A percentile compares a stretch with the other conserved stretches of the same genome.
phyloP scores from a whole-genome alignment of 2,329 filamentous ascomycete species.

The Metarhizium rileyi region DNA sequence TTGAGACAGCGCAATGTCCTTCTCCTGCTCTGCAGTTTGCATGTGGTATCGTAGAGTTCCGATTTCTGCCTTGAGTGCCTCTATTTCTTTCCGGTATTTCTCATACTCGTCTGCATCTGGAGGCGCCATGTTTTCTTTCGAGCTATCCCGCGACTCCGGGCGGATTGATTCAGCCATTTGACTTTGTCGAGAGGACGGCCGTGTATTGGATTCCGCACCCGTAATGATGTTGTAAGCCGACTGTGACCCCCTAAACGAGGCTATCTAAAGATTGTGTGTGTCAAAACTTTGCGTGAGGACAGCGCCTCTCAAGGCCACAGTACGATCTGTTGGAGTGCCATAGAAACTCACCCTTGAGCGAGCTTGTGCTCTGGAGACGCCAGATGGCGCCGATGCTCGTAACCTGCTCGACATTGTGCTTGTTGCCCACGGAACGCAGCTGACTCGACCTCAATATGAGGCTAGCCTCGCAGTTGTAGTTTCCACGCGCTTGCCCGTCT shows the following conservation, averaged over 20 bases:
- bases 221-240: slow-evolving; percentile 51
- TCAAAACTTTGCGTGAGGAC: background rate
- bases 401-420: slow-evolving; percentile 22
- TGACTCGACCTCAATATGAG: slow-evolving; percentile 20
- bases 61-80: slow-evolving; percentile 81
- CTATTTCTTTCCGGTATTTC: slow-evolving; percentile 46
- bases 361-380: slow-evolving; percentile 26
- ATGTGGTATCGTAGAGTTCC: slow-evolving; percentile 83
- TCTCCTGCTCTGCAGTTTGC: slow-evolving; percentile 78
- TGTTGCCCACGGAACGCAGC: slow-evolving; percentile 19
- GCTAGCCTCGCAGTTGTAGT: slow-evolving; percentile 24
- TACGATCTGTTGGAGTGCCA: background rate
- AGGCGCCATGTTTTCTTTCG: slow-evolving; percentile 50
- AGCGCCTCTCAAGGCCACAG: background rate
- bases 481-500: background rate
- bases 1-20: slow-evolving; percentile 66
- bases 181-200: slow-evolving; percentile 33
- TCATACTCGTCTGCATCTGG: slow-evolving; percentile 51
- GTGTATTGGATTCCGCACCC: slow-evolving; percentile 34
- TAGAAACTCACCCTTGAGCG: slow-evolving; percentile 28
- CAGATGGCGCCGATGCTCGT: slow-evolving; percentile 24
- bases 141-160: slow-evolving; percentile 45
- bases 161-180: slow-evolving; percentile 29
- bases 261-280: slow-evolving; percentile 22
- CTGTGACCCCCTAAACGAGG: slow-evolving; percentile 41